Percentiles rank a stretch among this genome's conserved stretches.
phyloP scores from a whole-genome alignment of 371 early-diverging fungal genomes.

The Batrachochytrium dendrobatidis region DNA sequence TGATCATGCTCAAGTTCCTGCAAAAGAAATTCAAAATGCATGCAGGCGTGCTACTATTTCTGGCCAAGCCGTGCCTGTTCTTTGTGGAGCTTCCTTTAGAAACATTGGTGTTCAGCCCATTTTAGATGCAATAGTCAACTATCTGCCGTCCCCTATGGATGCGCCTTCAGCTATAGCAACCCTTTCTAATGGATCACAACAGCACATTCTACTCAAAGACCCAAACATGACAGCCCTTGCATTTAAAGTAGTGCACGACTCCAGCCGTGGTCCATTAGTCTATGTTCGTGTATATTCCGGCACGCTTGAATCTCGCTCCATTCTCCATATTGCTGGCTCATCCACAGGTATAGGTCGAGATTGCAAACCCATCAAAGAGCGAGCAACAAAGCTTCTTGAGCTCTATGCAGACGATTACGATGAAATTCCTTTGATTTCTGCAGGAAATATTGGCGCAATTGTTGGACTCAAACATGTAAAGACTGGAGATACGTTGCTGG shows the following conservation, averaged over 20 bases:
- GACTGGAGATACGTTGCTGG: conserved; percentile 87
- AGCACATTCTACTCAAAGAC: conserved; percentile 26
- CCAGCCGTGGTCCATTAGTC: conserved; percentile 77
- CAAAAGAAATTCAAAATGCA: conserved; percentile 54
- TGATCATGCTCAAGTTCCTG: conserved; percentile 58
- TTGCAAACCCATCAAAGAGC: conserved; percentile 50
- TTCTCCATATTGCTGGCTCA: conserved; percentile 31
- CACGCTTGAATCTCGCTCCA: conserved; percentile 14
- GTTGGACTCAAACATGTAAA: conserved; percentile 78
- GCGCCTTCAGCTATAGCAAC: conserved; percentile 53
- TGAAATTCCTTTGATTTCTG: conserved; percentile 63
- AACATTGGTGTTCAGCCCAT: conserved; percentile 90
- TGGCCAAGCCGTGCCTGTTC: conserved; percentile 70
- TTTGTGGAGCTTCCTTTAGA: conserved; percentile 83
- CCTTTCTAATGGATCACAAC: conserved; percentile 8
- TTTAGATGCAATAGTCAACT: conserved; percentile 80
- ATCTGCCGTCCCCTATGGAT: conserved; percentile 76
- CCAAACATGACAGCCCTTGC: conserved; percentile 76
- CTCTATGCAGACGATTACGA: conserved; percentile 90
- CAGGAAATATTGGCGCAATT: conserved; percentile 88
- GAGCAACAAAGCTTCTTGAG: conserved; percentile 76
- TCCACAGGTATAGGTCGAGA: neutral
- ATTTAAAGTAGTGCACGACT: conserved; percentile 86
- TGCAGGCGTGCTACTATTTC: conserved; percentile 64
- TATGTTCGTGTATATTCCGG: conserved; percentile 93